Conservation (phyloP, 2,329 filamentous ascomycete species). For the Gnomoniopsis smithogilvyi region DNA sequence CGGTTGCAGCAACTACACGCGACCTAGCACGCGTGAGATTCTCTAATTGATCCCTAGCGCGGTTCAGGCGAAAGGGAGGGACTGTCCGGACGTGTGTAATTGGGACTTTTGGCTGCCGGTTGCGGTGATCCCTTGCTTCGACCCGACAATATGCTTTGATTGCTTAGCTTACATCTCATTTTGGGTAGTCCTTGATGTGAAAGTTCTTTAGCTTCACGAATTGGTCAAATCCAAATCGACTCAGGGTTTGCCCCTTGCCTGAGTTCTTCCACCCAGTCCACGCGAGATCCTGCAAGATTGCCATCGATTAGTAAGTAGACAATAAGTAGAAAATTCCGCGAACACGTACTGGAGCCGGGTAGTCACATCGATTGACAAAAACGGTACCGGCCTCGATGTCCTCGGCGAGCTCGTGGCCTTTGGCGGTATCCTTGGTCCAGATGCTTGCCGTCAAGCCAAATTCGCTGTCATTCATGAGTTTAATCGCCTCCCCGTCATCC, state of each 20-base stretch:
- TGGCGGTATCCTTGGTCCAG: conserved; percentile 84
- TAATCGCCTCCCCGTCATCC: conserved; percentile 75
- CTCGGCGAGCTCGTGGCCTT: conserved; percentile 73
- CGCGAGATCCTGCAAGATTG: conserved; percentile 67
- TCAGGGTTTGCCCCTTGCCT: conserved; percentile 85
- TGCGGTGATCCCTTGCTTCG: conserved; percentile 16
- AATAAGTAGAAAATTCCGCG: neutral
- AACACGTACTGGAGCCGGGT: conserved; percentile 74
- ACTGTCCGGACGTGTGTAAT: neutral
- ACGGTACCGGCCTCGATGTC: conserved; percentile 89
- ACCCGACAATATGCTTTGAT: neutral
- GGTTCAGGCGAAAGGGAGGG: neutral
- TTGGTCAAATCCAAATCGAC: conserved; percentile 88
- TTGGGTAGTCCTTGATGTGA: conserved; percentile 80
- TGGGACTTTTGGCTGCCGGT: conserved; percentile 4
- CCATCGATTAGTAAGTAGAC: conserved; percentile 22
- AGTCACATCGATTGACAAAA: conserved; percentile 94
- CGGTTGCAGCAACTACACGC: conserved; percentile 7
- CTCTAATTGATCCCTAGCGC: conserved; percentile 15
- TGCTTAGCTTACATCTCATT: conserved; percentile 34
- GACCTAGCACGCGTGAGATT: conserved; percentile 2
- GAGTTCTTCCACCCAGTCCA: conserved; percentile 99
- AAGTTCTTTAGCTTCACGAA: conserved; percentile 97
- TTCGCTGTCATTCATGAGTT: conserved; percentile 90
- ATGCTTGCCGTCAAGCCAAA: conserved; percentile 95